Conservation (phyloP, 495 filamentous ascomycete genomes). For the Trichocladium uniseriatum region DNA sequence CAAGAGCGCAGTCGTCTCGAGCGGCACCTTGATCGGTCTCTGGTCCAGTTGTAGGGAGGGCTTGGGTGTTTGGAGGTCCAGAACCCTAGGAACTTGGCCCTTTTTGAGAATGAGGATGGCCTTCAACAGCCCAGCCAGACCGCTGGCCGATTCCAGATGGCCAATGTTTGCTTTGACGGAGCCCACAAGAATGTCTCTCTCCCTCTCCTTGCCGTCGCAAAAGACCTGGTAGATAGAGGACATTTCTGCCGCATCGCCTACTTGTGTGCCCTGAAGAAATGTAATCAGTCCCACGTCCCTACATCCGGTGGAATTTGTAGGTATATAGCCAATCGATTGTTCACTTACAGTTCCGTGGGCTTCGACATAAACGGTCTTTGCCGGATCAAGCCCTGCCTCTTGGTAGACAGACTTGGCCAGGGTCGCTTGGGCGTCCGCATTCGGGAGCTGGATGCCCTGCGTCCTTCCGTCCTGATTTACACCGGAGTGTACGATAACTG, state of each 20-base stretch:
- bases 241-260: constrained; percentile 41
- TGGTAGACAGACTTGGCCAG: background rate
- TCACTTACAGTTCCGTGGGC: constrained; percentile 46
- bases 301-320: too few relatives aligned
- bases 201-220: background rate
- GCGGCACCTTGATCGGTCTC: constrained; percentile 29
- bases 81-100: constrained; percentile 33
- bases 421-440: background rate
- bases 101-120: constrained; percentile 44
- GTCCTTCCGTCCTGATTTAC: constrained; percentile 26
- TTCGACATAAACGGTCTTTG: constrained; percentile 22
- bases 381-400: background rate
- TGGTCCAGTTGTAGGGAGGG: constrained; percentile 30
- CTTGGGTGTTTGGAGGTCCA: constrained; percentile 34
- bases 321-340: too few relatives aligned
- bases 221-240: constrained; percentile 23
- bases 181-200: background rate
- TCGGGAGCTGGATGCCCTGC: constrained; percentile 30
- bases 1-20: background rate
- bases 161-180: constrained; percentile 48
- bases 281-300: too few relatives aligned
- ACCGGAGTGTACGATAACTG: constrained; percentile 39
- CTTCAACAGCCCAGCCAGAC: constrained; percentile 48
- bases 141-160: constrained; percentile 44
- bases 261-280: constrained; percentile 41